Evolutionary conservation across 1,284 basidiomycete species (phyloP).

Genomic region (Phaffia rhodozyma): DNA sequence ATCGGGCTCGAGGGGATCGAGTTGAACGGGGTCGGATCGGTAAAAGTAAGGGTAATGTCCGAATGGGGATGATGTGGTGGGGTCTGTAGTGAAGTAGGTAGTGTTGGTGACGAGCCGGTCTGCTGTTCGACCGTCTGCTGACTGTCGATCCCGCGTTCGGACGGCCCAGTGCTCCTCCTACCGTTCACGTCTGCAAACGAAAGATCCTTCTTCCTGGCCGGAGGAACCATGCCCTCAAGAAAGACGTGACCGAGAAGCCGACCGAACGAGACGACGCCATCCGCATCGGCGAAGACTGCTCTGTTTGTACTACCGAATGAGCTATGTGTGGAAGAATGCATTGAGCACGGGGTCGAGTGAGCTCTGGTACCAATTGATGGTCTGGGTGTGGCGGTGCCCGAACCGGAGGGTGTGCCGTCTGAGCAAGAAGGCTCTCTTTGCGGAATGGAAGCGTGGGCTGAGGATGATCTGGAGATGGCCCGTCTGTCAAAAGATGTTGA

Average conservation of each 20-base stretch:
- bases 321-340: neutral
- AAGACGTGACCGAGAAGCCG: conserved; percentile 17
- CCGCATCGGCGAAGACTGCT: neutral
- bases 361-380: neutral
- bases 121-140: neutral
- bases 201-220: conserved; percentile 1
- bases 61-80: neutral
- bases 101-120: neutral
- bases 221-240: conserved; percentile 13
- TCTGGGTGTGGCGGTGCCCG: neutral
- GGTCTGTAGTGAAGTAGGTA: neutral
- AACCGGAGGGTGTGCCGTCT: neutral
- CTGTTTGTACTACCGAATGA: neutral
- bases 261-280: conserved; percentile 7
- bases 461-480: neutral
- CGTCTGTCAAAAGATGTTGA: neutral
- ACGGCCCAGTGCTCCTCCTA: no score
- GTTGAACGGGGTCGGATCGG: neutral
- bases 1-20: neutral
- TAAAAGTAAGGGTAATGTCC: neutral
- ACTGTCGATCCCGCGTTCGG: neutral
- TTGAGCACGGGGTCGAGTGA: conserved; percentile 4
- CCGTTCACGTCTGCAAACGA: no score
- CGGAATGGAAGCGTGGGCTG: neutral
- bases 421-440: no score